These are phyloP conservation scores for Amoeboaphelidium protococcarum DNA, from an alignment of 371 early-diverging fungal genomes.

Conservation along the genomic window DNA sequence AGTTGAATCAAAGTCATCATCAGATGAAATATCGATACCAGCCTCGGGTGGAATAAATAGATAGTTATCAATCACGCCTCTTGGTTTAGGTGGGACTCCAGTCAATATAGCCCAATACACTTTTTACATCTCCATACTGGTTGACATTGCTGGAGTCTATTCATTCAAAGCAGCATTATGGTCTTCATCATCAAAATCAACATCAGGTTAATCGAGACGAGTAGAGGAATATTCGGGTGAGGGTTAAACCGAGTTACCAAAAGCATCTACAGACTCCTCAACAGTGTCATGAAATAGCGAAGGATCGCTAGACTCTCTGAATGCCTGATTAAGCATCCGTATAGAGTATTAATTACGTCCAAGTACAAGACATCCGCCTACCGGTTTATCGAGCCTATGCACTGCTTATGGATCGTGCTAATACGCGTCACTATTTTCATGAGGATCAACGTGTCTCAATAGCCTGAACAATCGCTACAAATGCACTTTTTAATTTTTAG, in stretches of 20 bases:
- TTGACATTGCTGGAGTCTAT: neutral
- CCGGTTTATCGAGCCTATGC: neutral
- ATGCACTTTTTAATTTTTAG: neutral
- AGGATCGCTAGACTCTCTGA: neutral
- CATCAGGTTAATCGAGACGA: too few species aligned
- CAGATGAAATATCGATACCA: neutral
- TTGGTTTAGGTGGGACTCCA: neutral
- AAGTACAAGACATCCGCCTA: neutral
- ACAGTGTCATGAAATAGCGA: neutral
- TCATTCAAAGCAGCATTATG: neutral
- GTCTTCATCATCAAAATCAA: neutral
- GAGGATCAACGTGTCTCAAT: neutral
- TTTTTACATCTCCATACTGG: neutral
- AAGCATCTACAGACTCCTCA: neutral
- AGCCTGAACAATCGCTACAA: neutral
- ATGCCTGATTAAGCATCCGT: neutral
- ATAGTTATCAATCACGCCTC: neutral
- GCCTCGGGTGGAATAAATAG: neutral
- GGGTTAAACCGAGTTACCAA: neutral
- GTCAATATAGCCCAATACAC: neutral
- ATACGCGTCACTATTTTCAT: too few species aligned
- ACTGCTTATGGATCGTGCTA: neutral
- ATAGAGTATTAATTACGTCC: neutral
- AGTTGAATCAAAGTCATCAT: neutral
- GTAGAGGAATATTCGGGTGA: too few species aligned